These are phyloP conservation scores for Fraxinus sp. DNA, from an alignment of 305 asterid genomes.

Conservation along the genomic window DNA sequence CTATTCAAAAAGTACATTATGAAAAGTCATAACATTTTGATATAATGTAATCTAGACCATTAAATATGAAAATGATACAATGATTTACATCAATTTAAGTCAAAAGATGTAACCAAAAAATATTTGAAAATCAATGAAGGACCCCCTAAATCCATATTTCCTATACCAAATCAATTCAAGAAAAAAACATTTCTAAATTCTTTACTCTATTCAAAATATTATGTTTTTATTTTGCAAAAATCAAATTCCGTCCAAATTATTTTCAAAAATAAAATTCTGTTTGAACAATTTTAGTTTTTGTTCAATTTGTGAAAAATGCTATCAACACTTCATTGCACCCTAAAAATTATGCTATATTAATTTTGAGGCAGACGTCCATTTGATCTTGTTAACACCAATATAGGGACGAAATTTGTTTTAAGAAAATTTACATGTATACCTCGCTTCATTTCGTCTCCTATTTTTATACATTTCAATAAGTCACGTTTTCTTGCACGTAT, in stretches of 20 bases:
- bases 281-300: neutral
- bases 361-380: neutral
- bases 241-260: neutral
- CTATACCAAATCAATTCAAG: neutral
- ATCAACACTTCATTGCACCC: neutral
- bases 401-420: neutral
- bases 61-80: too few relatives aligned
- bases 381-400: neutral
- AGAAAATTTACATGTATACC: too few relatives aligned
- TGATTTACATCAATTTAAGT: neutral
- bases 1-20: too few relatives aligned
- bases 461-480: too few relatives aligned
- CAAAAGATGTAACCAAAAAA: neutral
- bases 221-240: neutral
- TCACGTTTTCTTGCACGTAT: too few relatives aligned
- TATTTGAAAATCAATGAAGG: neutral
- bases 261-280: too few relatives aligned
- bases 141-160: neutral
- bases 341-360: neutral
- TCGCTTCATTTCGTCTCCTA: neutral
- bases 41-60: neutral
- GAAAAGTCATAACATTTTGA: neutral
- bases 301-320: too few relatives aligned
- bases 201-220: neutral
- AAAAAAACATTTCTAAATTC: too few relatives aligned